These are phyloP conservation scores for Benincasa hispida DNA, from an alignment of 306 rosid species.

Conservation along the genomic window DNA sequence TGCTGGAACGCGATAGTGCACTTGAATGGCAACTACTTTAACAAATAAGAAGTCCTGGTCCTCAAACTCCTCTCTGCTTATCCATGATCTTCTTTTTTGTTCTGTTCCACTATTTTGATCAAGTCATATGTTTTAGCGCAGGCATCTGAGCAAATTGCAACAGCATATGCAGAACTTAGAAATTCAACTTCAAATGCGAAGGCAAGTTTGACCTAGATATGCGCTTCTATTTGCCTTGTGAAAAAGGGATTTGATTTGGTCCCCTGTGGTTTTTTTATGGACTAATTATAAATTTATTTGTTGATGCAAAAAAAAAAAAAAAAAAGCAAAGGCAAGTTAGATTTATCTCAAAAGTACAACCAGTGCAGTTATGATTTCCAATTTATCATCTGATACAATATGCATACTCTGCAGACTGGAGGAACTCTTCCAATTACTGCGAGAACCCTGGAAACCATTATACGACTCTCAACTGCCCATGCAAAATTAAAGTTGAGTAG, in stretches of 20 bases:
- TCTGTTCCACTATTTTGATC: not conserved
- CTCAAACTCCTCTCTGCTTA: not conserved
- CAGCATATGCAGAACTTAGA: conserved; percentile 93
- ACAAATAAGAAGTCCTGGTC: not conserved
- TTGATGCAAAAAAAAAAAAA: no score
- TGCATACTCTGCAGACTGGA: conserved; percentile 57
- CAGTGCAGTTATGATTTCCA: not conserved
- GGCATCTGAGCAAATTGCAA: conserved; percentile 94
- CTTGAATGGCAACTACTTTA: not conserved
- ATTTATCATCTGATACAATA: conserved; percentile 10
- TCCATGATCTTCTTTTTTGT: conserved; percentile 6
- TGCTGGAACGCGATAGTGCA: not conserved
- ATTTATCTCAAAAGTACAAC: not conserved
- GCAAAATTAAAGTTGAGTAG: conserved; percentile 88
- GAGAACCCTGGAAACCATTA: conserved; percentile 95
- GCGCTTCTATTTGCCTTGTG: no score
- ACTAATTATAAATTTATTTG: no score
- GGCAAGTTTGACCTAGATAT: no score
- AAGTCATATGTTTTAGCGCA: conserved; percentile 18
- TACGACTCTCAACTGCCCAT: conserved; percentile 97
- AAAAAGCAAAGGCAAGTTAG: conserved; percentile 56
- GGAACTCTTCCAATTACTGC: conserved; percentile 98
- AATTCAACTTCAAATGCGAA: conserved; percentile 59
- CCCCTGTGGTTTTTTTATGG: no score
- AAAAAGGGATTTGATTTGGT: no score